A percentile compares a stretch with the other conserved stretches of the same genome.
These are phyloP conservation scores for Yamadazyma taylorii DNA, from an alignment of 1,139 yeast genomes.

Conservation along the genomic window DNA sequence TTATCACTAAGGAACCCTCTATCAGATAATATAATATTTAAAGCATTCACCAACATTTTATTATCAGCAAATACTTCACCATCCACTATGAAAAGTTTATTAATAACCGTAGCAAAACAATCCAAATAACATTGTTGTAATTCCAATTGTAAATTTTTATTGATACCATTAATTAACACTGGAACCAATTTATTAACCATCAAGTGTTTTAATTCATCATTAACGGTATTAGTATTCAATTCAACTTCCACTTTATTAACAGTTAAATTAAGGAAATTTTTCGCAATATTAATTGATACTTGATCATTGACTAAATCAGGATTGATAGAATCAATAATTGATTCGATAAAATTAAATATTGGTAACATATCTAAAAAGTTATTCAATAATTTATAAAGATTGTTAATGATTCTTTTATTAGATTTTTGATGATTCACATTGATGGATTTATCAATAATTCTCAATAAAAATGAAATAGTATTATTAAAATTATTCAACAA, in stretches of 20 bases:
- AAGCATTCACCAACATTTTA: conserved; percentile 45
- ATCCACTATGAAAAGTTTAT: conserved; percentile 50
- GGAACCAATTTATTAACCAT: conserved; percentile 48
- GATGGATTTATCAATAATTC: conserved; percentile 32
- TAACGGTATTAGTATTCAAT: conserved; percentile 38
- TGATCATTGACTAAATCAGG: conserved; percentile 40
- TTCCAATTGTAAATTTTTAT: conserved; percentile 40
- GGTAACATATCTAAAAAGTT: conserved; percentile 72
- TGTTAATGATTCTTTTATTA: conserved; percentile 20
- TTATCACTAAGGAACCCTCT: conserved; percentile 52
- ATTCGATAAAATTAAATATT: conserved; percentile 64
- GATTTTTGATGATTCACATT: conserved; percentile 15
- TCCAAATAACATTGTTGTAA: conserved; percentile 72
- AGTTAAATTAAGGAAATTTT: conserved; percentile 59
- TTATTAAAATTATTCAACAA: conserved; percentile 47
- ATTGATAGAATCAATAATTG: conserved; percentile 58
- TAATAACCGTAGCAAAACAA: conserved; percentile 60
- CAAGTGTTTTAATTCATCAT: conserved; percentile 39
- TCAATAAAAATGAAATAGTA: conserved; percentile 38
- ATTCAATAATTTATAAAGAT: conserved; percentile 52
- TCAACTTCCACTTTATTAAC: conserved; percentile 71
- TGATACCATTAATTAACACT: conserved; percentile 47
- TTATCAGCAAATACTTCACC: conserved; percentile 39
- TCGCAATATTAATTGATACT: conserved; percentile 40
- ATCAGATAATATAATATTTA: conserved; percentile 54